Base-by-base conservation (phyloP, 306 rosid genomes). In the Quercus variabilis region DNA sequence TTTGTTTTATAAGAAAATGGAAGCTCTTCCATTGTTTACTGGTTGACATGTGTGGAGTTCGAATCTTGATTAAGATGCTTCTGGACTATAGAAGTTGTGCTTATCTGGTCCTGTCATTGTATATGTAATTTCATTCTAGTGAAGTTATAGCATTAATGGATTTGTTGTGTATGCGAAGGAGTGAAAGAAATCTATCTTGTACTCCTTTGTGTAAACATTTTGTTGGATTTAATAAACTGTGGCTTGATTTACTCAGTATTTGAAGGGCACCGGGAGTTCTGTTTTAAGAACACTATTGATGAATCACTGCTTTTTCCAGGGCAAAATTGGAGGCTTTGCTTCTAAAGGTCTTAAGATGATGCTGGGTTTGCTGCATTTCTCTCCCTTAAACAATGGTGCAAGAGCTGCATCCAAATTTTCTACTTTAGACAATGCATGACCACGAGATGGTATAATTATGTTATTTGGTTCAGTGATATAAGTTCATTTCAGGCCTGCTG, bases 311-410 rank as follows among this genome's bases (percentile, higher is more conserved):
- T 46, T 83, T 86, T 85, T 72, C 82, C 87, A 86, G 89, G 85
- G 85, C 85, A 80, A 83, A 80, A 79, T 83, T 80, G 83, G 89
- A 77, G 85, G 87, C 87, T 79, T 83, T 77, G 85, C 87, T 83
- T 83, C 83, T 76, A 70, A 76, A 73, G 84, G 86, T 74, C 80
- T 54, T 56, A 23, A 77, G 84, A 80, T 86, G 85, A 78, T 65
- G 41, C 73, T 68, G 74, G 69, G 82, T 70, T 76, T 64, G 52
- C 78, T 28, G 58, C 43, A 56, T 71, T 79, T 56, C 76, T 43
- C 79, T 77, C 56, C 70, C 38, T 25, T 68, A 26, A 68, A 76
- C 79, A 75, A 31, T 71, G 81, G 38, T 25, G 35, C 49, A 74
- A 38, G 43, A 38, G 78, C 58, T 56, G 60, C 74, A 31, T 82